Conservation (phyloP, 2,329 filamentous ascomycete species). For the Thelonectria rubi region DNA sequence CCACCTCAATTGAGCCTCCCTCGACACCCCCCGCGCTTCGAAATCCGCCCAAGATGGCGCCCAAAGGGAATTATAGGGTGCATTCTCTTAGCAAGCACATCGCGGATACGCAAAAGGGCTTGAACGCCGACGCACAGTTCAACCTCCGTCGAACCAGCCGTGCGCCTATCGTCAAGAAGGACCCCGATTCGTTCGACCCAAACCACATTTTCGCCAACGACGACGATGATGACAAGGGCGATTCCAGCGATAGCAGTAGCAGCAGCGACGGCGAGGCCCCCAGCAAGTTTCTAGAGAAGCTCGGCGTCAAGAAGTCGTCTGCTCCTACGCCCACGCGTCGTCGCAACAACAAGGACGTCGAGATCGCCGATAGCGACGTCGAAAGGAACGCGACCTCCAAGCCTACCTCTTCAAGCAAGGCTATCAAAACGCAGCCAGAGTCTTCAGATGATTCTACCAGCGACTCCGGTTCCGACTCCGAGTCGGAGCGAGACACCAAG, state of each 20-base stretch:
- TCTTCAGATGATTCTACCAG: slow-evolving; percentile 35
- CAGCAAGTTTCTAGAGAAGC: slow-evolving; percentile 47
- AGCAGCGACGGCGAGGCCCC: slow-evolving; percentile 45
- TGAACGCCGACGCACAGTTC: slow-evolving; percentile 46
- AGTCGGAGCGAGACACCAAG: slow-evolving; percentile 38
- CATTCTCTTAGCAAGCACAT: slow-evolving; percentile 52
- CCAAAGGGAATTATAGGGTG: slow-evolving; percentile 48
- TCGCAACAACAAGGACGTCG: slow-evolving; percentile 48
- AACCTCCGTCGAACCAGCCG: slow-evolving; percentile 44
- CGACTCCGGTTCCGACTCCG: slow-evolving; percentile 46
- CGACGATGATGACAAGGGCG: slow-evolving; percentile 44
- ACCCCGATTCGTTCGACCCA: slow-evolving; percentile 33
- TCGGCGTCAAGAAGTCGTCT: slow-evolving; percentile 36
- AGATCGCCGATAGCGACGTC: slow-evolving; percentile 55
- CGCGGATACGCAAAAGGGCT: slow-evolving; percentile 49
- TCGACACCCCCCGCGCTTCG: slow-evolving; percentile 23
- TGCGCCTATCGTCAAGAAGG: slow-evolving; percentile 46
- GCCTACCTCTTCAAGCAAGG: slow-evolving; percentile 22
- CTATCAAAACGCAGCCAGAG: slow-evolving; percentile 31
- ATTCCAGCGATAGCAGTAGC: slow-evolving; percentile 47
- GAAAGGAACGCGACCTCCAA: slow-evolving; percentile 44
- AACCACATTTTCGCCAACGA: slow-evolving; percentile 46
- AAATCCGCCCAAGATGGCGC: slow-evolving; percentile 47
- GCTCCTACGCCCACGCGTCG: slow-evolving; percentile 30
- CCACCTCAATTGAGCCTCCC: slow-evolving; percentile 36